Evolutionary conservation across 768 basidiomycete species (phyloP), one percentile per base, ranked within the genome.

Genomic region (Agaricus blazei): DNA sequence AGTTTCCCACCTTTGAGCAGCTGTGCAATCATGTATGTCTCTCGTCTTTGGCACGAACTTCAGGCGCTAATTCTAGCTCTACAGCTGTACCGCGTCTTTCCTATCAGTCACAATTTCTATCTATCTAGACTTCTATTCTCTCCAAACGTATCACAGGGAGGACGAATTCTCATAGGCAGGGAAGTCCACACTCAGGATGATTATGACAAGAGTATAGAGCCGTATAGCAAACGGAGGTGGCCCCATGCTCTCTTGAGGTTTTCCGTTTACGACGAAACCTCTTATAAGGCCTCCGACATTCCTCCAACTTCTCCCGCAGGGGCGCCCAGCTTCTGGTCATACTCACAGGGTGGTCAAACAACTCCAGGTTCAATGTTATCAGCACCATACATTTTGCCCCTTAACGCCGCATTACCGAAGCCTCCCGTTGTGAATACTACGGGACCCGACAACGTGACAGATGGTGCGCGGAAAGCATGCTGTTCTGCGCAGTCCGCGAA

Each of bases 1-100:
- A 69, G 40, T 88, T 91, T 63, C 89, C 89, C 44, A 68, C 82
- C 1, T 89, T 80, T 63, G 68, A 78, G 2, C 74, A 87, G 59
- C 74, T 91, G 40, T 76, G 75, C 62, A 70, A 73, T 54, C 84
- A 90, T 78, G 88, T 87, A 67, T 40, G 78, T 67, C 55, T 26
- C n/a, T 45, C 3, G 34, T 9, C 41, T 56, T 53, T 45, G 26
- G 42, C 27, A 56, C 27, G 27, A 48, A 44, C 27, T 29, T 53
- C 24, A 24, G 11, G 54, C 37, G 40, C 29, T 45, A 57, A 62
- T 68, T 67, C 67, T 66, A 71, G 54, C 15, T 58, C 43, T 54
- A 26, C 60, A 91, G 89, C 80, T 91, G 58, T 79, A 76, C 67
- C 84, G 85, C 59, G 74, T 89, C 56, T 90, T 90, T 65, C 81